Evolutionary conservation across 306 rosid species (phyloP), one percentile per base, ranked within the genome.

Genomic region (Cercis canadensis): DNA sequence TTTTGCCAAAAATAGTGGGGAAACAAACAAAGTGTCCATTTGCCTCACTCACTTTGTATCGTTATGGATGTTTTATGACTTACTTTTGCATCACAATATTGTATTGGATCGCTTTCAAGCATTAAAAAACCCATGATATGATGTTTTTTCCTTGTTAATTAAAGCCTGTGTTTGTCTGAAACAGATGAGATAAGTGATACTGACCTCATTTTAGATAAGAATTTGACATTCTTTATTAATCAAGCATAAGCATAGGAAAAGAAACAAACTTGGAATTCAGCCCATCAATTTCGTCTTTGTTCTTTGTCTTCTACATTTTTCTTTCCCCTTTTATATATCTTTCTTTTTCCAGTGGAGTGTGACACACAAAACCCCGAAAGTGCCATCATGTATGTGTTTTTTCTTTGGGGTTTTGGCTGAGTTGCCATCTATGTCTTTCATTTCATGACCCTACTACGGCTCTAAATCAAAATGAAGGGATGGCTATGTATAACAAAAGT

Each of bases 111-210:
- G 32, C 24, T 65, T 65, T 46, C 46, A 31, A 49, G 12, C 45
- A 18, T 44, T 1, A 44, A 19, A 19, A 34, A 49, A 14, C 44
- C 29, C 19, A 54, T 12, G 31, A 32, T 47, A 32, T 54, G 33
- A 45, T 73, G 11, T 9, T 5, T 37, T 52, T 10, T 31, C 24
- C 46, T 43, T 13, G 34, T 29, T 62, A 24, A 24, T 24, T 24
- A 11, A 62, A 37, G 15, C 11, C 3, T 51, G 57, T 73, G 31
- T 33, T 53, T 55, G 66, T 64, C 65, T 32, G 0, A 62, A 52
- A 18, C 57, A 32, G 3, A 50, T 15, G 33, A n/a, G 55, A 73
- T 57, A 55, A 32, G 63, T 45, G 18, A 64, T 18, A 55, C 55
- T 55, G 15, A 44, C 9, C 8, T 41, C 43, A 69, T 56, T 41